A percentile compares a stretch with the other conserved stretches of the same genome.
Evolutionary conservation across 257 asterid species (phyloP).

Genomic region (Solanum bukasovii): DNA sequence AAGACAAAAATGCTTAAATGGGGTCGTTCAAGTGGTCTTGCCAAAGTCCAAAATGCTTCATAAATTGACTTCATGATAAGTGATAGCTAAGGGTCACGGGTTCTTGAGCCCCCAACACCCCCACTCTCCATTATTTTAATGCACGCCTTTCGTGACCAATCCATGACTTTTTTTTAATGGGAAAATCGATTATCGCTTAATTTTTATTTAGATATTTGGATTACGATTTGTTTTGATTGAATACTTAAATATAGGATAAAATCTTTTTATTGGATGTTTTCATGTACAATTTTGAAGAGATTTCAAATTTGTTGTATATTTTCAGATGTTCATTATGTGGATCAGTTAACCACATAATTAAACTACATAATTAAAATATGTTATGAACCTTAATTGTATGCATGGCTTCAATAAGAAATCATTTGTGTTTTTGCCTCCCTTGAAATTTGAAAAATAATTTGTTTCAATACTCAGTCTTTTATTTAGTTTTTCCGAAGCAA

Average conservation of each 20-base stretch:
- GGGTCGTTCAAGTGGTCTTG: not conserved
- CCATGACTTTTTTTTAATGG: not conserved
- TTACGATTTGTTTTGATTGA: not conserved
- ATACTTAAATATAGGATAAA: not conserved
- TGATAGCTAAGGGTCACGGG: not conserved
- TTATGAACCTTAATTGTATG: not conserved
- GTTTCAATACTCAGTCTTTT: no score
- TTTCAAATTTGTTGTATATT: not conserved
- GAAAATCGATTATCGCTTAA: not conserved
- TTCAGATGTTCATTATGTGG: not conserved
- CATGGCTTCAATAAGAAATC: not conserved
- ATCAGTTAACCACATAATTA: not conserved
- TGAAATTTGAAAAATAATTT: no score
- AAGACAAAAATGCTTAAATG: not conserved
- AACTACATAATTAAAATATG: not conserved
- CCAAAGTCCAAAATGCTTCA: not conserved
- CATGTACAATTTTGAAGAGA: not conserved
- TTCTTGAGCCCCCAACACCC: not conserved
- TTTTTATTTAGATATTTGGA: not conserved
- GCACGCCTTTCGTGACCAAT: constrained; percentile 1
- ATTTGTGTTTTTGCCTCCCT: no score
- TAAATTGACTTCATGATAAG: not conserved
- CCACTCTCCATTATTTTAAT: not conserved
- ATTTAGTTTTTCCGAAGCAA: no score
- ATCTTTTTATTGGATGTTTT: not conserved